Conservation (phyloP, 768 basidiomycete genomes). For the Boletus rufocinnamomeus region DNA sequence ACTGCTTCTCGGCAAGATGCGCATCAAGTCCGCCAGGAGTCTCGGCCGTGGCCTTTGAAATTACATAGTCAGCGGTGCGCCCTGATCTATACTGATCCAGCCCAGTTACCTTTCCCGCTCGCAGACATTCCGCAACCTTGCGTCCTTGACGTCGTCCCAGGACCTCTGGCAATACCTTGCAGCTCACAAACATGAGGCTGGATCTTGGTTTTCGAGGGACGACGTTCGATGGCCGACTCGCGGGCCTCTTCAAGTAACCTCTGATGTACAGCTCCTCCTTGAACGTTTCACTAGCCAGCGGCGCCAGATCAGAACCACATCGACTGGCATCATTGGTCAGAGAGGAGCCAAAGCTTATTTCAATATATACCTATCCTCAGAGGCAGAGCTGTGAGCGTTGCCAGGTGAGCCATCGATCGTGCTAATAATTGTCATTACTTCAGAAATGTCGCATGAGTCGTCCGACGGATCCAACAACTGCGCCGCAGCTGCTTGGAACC, state of each 20-base stretch:
- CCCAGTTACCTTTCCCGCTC: constrained; percentile 16
- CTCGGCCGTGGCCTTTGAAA: constrained; percentile 1
- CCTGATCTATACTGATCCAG: not conserved
- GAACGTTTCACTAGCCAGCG: constrained; percentile 31
- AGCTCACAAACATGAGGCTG: constrained; percentile 2
- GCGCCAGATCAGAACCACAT: constrained; percentile 15
- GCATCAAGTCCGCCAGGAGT: not conserved
- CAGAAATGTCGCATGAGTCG: constrained; percentile 12
- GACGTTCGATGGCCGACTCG: constrained; percentile 9
- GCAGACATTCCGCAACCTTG: constrained; percentile 16
- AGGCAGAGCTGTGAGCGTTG: not conserved
- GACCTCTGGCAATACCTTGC: constrained; percentile 13
- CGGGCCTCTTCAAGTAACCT: constrained; percentile 29
- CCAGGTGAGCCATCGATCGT: not conserved
- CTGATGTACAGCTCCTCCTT: constrained; percentile 31
- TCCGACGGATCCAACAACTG: not conserved
- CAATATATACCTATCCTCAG: constrained; percentile 16
- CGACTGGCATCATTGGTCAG: constrained; percentile 14
- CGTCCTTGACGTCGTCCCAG: constrained; percentile 26
- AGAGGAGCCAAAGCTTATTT: not conserved
- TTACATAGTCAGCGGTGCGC: constrained; percentile 1
- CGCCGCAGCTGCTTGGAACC: not conserved
- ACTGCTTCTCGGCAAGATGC: constrained; percentile 6
- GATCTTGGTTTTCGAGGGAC: constrained; percentile 3
- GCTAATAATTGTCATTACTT: constrained; percentile 6